phyloP scores from a whole-genome alignment of 2,329 filamentous ascomycete genomes.

The Ophiostoma ulmi region DNA sequence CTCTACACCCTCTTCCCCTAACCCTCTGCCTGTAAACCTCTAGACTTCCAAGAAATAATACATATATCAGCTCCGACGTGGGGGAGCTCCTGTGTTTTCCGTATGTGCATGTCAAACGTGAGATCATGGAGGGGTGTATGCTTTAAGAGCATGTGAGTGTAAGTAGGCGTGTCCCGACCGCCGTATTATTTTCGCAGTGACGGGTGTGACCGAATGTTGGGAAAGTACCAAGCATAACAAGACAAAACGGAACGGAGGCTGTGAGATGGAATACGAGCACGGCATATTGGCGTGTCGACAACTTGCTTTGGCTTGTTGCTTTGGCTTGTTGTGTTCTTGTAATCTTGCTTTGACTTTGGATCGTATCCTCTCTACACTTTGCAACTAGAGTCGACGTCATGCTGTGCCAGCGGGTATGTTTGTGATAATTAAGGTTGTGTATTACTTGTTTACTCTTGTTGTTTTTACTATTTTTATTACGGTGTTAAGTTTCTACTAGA shows the following conservation, averaged over 20 bases:
- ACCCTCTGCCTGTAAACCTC: background rate
- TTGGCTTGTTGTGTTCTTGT: background rate
- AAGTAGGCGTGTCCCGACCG: background rate
- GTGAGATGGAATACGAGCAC: conserved; percentile 8
- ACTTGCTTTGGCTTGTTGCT: background rate
- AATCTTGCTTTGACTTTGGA: background rate
- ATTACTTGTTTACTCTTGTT: background rate
- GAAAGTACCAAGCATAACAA: background rate
- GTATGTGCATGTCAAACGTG: conserved; percentile 1
- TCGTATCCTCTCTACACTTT: background rate
- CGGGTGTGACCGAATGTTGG: background rate
- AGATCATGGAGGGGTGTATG: conserved; percentile 15
- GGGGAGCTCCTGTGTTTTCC: background rate
- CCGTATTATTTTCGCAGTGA: conserved; percentile 5
- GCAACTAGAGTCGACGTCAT: background rate
- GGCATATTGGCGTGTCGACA: background rate
- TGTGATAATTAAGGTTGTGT: background rate
- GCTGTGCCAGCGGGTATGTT: background rate
- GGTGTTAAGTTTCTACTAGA: background rate
- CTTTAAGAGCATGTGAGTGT: background rate
- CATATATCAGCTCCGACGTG: background rate
- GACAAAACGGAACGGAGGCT: background rate
- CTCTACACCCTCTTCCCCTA: background rate
- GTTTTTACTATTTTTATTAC: background rate
- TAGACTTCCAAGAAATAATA: background rate